Conservation (phyloP, 2,329 filamentous ascomycete species). For the Sclerotinia sclerotiorum region DNA sequence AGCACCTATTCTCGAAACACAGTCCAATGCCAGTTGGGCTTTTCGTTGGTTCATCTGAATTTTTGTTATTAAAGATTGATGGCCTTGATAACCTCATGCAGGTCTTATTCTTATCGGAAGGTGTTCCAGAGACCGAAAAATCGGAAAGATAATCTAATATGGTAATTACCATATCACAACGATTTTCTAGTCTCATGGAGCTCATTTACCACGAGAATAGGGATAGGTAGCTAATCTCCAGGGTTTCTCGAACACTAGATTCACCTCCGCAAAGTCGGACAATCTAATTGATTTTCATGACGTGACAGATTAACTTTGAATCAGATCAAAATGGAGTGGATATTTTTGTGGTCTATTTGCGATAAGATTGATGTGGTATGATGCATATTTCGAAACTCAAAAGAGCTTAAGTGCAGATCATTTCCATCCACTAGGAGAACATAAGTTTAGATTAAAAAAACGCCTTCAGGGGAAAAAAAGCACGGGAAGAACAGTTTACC, state of each 20-base stretch:
- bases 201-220: not conserved
- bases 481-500: not conserved
- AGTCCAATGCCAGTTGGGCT: not conserved
- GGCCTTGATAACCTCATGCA: not conserved
- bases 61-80: not conserved
- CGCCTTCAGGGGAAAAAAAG: not conserved
- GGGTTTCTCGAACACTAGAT: not conserved
- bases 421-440: not conserved
- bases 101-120: not conserved
- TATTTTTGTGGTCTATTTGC: not conserved
- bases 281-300: not conserved
- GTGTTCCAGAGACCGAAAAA: too few species aligned
- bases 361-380: not conserved
- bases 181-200: not conserved
- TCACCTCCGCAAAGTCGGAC: not conserved
- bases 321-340: not conserved
- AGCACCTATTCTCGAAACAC: not conserved
- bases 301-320: not conserved
- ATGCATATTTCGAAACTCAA: constrained; percentile 15
- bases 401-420: constrained; percentile 11
- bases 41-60: not conserved
- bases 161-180: not conserved
- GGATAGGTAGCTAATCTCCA: not conserved
- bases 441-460: constrained; percentile 8
- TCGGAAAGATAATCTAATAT: not conserved